Conservation (phyloP, 495 filamentous ascomycete genomes). For the Xylaria intraflava region DNA sequence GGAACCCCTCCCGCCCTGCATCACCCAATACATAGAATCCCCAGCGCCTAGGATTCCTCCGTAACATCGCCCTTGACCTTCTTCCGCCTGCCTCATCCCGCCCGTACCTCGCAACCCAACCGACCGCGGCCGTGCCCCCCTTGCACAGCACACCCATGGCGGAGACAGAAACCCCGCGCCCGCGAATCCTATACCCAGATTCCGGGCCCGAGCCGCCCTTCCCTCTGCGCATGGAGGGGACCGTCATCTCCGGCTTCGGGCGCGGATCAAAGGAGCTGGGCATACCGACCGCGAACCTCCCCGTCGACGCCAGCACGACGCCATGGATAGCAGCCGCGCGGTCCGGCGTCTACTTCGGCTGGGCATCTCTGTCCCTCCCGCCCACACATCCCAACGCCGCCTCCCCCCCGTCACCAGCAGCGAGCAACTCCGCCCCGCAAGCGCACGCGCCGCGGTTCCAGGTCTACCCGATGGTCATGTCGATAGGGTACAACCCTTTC, state of each 20-base stretch:
- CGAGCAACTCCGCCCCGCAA: conserved; percentile 1
- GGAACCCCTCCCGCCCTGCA: no score
- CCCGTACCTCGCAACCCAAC: not conserved
- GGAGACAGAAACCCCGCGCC: conserved; percentile 32
- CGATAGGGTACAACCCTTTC: conserved; percentile 92
- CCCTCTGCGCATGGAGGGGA: conserved; percentile 72
- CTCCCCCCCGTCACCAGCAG: not conserved
- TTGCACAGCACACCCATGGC: not conserved
- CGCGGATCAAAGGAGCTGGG: conserved; percentile 91
- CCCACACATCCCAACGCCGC: conserved; percentile 31
- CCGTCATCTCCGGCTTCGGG: conserved; percentile 88
- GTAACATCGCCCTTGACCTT: no score
- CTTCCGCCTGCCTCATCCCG: not conserved
- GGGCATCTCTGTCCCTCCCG: conserved; percentile 58
- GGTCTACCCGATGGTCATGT: conserved; percentile 85
- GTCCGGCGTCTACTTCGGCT: conserved; percentile 89
- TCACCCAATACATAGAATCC: no score
- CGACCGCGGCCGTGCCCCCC: not conserved
- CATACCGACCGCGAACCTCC: conserved; percentile 96
- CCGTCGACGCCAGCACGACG: conserved; percentile 59
- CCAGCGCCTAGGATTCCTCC: no score
- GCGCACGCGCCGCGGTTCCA: conserved; percentile 25
- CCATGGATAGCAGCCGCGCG: conserved; percentile 63
- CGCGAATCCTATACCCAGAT: conserved; percentile 60
- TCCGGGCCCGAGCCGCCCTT: conserved; percentile 68